Percentiles rank a stretch among this genome's conserved stretches.
phyloP scores from a whole-genome alignment of 2,329 filamentous ascomycete species.

The Penicillium sclerotigenum region DNA sequence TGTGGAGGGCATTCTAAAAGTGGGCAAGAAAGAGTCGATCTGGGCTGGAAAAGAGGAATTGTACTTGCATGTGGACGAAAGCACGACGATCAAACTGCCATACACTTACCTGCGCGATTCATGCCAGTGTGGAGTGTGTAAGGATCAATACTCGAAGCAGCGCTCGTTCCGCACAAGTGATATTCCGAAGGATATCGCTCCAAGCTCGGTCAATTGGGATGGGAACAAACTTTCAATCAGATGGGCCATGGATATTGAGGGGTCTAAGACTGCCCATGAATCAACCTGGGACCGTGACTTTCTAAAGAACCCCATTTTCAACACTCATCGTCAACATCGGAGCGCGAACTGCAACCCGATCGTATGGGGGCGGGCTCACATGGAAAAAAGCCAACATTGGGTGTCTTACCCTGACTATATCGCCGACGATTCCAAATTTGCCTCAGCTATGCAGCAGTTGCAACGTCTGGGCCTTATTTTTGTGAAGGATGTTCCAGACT shows the following conservation, averaged over 20 bases:
- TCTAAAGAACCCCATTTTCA: slow-evolving; percentile 9
- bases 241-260: slow-evolving; percentile 60
- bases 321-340: slow-evolving; percentile 19
- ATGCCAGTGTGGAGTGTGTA: slow-evolving; percentile 54
- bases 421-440: slow-evolving; percentile 55
- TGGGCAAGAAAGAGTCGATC: background rate
- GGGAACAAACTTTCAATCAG: slow-evolving; percentile 51
- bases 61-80: background rate
- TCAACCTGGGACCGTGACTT: slow-evolving; percentile 32
- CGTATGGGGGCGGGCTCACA: slow-evolving; percentile 38
- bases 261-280: slow-evolving; percentile 41
- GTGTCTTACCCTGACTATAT: slow-evolving; percentile 73
- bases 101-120: slow-evolving; percentile 50
- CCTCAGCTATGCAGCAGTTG: slow-evolving; percentile 61
- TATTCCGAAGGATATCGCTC: slow-evolving; percentile 53
- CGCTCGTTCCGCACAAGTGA: slow-evolving; percentile 64
- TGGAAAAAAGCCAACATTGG: slow-evolving; percentile 49
- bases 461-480: slow-evolving; percentile 70
- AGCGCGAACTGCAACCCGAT: slow-evolving; percentile 25
- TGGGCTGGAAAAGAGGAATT: background rate
- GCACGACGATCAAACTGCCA: background rate
- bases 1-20: background rate
- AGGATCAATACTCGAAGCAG: slow-evolving; percentile 59
- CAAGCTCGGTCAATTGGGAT: slow-evolving; percentile 36
- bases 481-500: slow-evolving; percentile 68